A percentile compares a stretch with the other conserved stretches of the same genome.
Conservation (phyloP, 331 rosid species). For the Prunus yedoensis region DNA sequence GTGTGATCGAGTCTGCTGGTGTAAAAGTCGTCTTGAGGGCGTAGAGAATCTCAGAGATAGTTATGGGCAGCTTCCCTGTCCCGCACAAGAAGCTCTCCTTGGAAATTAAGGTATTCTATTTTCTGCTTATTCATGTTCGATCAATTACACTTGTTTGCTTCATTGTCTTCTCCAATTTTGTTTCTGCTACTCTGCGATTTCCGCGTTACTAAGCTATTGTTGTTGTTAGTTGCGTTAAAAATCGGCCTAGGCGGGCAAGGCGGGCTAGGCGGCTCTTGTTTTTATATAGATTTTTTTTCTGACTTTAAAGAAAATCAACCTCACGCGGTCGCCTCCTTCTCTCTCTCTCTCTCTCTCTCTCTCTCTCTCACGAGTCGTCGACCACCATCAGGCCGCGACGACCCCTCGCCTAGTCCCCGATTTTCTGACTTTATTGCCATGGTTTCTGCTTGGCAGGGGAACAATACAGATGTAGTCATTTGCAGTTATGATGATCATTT, state of each 20-base stretch:
- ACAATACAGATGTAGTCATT: conserved; percentile 67
- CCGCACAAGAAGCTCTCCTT: conserved; percentile 33
- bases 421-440: background rate
- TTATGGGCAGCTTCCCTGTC: conserved; percentile 49
- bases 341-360: no score
- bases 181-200: background rate
- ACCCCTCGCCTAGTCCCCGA: no score
- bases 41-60: background rate
- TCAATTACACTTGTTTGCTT: conserved; percentile 23
- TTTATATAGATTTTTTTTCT: no score
- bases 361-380: no score
- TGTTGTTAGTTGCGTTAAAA: no score
- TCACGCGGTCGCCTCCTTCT: no score
- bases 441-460: conserved; percentile 57
- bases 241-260: no score
- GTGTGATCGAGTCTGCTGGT: background rate
- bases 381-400: no score
- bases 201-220: no score
- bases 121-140: no score
- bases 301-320: no score
- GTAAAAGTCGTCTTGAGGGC: background rate
- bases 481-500: conserved; percentile 76
- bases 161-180: background rate
- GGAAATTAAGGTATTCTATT: conserved; percentile 38
- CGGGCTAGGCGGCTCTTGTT: no score